Conservation (phyloP, 257 asterid species). For the Nicotiana attenuata region DNA sequence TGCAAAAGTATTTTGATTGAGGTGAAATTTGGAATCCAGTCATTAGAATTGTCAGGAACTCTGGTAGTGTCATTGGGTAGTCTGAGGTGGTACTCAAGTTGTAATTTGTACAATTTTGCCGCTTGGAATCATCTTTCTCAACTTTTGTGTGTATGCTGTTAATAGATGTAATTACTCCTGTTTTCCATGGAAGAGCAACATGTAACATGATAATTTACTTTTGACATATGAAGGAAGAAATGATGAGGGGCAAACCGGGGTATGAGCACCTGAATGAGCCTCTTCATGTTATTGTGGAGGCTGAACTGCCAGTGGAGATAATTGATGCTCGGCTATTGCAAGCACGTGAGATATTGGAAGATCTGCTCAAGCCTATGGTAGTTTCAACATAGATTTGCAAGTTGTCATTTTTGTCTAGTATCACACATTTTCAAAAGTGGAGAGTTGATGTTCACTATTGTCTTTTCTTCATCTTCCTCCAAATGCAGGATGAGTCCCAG, state of each 20-base stretch:
- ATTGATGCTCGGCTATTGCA: slow-evolving; percentile 90
- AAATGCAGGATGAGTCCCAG: slow-evolving; percentile 79
- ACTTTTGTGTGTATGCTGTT: not conserved
- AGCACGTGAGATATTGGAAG: slow-evolving; percentile 89
- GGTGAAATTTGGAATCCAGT: not conserved
- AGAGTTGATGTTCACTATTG: not conserved
- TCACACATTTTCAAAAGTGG: not conserved
- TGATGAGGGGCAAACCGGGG: slow-evolving; percentile 99
- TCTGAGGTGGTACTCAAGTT: not conserved
- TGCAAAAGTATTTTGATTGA: not conserved
- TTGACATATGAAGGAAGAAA: slow-evolving; percentile 72
- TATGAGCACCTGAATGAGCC: slow-evolving; percentile 96
- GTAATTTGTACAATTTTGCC: not conserved
- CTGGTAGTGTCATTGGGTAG: not conserved
- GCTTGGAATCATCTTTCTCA: not conserved
- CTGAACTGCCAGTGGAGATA: slow-evolving; percentile 88
- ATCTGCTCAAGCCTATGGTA: slow-evolving; percentile 95
- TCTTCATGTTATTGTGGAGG: slow-evolving; percentile 91
- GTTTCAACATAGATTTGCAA: slow-evolving; percentile 6
- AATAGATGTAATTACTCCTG: not conserved
- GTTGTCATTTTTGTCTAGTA: not conserved
- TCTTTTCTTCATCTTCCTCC: not conserved
- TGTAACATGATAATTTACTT: not conserved
- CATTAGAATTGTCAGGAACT: not conserved
- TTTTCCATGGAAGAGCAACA: not conserved